These are phyloP conservation scores for Rosa lucieae DNA, from an alignment of 306 rosid species.

Conservation along the genomic window DNA sequence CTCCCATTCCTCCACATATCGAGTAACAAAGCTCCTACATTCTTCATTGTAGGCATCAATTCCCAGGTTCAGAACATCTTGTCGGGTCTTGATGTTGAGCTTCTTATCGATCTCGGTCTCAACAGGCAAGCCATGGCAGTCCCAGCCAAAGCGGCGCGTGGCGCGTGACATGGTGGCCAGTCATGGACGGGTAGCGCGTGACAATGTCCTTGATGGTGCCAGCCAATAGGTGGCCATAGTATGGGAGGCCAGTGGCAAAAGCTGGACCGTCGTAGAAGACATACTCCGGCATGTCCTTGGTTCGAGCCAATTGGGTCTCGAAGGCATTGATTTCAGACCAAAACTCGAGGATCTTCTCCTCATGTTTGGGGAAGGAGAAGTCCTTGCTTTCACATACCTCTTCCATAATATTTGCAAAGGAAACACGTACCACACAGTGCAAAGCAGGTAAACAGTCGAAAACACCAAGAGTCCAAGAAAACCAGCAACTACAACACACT, in stretches of 20 bases:
- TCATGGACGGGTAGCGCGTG: conserved; percentile 80
- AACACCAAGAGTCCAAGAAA: no score
- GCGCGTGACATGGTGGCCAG: conserved; percentile 87
- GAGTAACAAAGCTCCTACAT: conserved; percentile 82
- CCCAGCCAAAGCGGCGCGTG: conserved; percentile 99
- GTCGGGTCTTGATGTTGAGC: conserved; percentile 69
- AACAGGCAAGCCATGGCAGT: conserved; percentile 92
- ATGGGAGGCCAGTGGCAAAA: conserved; percentile 97
- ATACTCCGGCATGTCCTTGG: conserved; percentile 65
- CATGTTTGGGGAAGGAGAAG: conserved; percentile 71
- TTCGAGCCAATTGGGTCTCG: conserved; percentile 59
- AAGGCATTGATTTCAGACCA: conserved; percentile 80
- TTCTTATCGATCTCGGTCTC: conserved; percentile 80
- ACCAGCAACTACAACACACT: no score
- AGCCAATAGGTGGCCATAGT: conserved; percentile 92
- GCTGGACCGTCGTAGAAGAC: conserved; percentile 95
- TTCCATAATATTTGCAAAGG: conserved; percentile 42
- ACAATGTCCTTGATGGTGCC: conserved; percentile 94
- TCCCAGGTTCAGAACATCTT: conserved; percentile 70
- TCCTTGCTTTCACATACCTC: conserved; percentile 86
- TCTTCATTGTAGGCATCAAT: conserved; percentile 77
- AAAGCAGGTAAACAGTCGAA: no score
- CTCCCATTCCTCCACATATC: conserved; percentile 88
- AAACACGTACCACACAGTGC: no score
- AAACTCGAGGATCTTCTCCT: conserved; percentile 58